Base-by-base conservation (phyloP, 306 rosid genomes). In the Quercus aquifolioides region DNA sequence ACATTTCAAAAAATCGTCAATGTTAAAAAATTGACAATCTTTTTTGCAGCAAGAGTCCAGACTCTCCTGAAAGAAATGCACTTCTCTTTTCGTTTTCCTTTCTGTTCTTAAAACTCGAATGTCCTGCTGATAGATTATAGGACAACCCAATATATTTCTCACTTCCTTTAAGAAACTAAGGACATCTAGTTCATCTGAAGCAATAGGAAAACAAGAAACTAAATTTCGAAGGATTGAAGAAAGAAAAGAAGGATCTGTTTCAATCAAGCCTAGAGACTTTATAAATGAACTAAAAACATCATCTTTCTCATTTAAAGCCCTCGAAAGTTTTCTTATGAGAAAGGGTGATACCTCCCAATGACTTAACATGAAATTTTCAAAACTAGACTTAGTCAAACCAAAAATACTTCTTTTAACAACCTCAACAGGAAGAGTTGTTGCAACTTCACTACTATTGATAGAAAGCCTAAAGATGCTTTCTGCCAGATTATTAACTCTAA, bases 391-490 rank as follows among this genome's bases (percentile, higher is more conserved):
- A 60, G 80, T 62, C 5, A 19, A 78, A 74, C 92, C 96, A 80
- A 91, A 89, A 64, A 94, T 82, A 65, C 85, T 73, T 71, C 79
- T 81, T 78, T 86, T 79, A 46, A 90, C 79, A 65, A 71, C 83
- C 81, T 79, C 83, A 77, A 84, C 72, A n/a, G 89, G 85, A 78
- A 91, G 28, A 18, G 81, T 30, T 31, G 31, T 60, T 58, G 60
- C 73, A 74, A 46, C 74, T 67, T 38, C 88, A 78, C 75, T 69
- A 18, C 73, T 73, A 73, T 75, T 51, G 71, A 86, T 70, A 58
- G 97, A 91, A 74, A 94, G 92, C 92, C 91, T 85, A 83, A 94
- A 94, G 68, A 91, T 84, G 76, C 88, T 78, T 74, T 85, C 94
- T 15, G 95, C 91, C 75, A 94, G 81, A 80, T 86, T 84, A 79